phyloP scores from a whole-genome alignment of 2,329 filamentous ascomycete species.

The Stemphylium vesicarium region DNA sequence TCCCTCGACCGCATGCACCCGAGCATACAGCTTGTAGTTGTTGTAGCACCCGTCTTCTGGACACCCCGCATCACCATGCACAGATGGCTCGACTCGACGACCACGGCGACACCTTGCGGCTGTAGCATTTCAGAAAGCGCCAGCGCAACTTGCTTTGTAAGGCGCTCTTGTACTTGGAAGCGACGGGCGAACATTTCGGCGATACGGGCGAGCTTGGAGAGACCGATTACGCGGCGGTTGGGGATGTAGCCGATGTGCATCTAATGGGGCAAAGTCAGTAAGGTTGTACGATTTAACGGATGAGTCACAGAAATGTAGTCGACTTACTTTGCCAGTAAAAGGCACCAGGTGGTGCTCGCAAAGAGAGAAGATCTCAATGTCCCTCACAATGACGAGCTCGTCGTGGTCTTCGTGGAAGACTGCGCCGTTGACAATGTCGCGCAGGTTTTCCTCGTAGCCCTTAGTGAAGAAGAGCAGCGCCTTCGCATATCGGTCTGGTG shows the following conservation, averaged over 20 bases:
- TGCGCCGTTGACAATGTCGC: constrained; percentile 88
- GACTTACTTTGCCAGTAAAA: constrained; percentile 84
- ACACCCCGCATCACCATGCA: constrained; percentile 99
- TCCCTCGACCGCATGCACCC: constrained; percentile 91
- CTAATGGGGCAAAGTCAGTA: constrained; percentile 53
- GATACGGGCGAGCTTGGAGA: constrained; percentile 94
- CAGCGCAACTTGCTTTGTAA: constrained; percentile 94
- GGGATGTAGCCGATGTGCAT: constrained; percentile 99
- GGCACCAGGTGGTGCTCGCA: constrained; percentile 98
- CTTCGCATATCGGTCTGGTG: constrained; percentile 88
- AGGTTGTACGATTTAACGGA: no score
- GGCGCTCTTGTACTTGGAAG: constrained; percentile 92
- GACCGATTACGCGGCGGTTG: constrained; percentile 85
- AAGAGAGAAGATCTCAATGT: constrained; percentile 92
- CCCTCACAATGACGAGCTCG: constrained; percentile 96
- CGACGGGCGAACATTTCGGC: constrained; percentile 96
- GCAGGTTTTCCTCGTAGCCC: constrained; percentile 93
- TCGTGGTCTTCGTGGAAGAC: constrained; percentile 97
- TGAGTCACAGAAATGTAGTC: constrained; percentile 8
- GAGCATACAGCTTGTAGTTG: constrained; percentile 97
- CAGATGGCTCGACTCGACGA: constrained; percentile 95
- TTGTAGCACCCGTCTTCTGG: constrained; percentile 83
- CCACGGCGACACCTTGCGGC: constrained; percentile 92
- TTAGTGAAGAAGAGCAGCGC: constrained; percentile 96
- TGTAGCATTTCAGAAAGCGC: constrained; percentile 92